Evolutionary conservation across 169 alveolate genomes (phyloP).

Genomic region (Theileria sp.): DNA sequence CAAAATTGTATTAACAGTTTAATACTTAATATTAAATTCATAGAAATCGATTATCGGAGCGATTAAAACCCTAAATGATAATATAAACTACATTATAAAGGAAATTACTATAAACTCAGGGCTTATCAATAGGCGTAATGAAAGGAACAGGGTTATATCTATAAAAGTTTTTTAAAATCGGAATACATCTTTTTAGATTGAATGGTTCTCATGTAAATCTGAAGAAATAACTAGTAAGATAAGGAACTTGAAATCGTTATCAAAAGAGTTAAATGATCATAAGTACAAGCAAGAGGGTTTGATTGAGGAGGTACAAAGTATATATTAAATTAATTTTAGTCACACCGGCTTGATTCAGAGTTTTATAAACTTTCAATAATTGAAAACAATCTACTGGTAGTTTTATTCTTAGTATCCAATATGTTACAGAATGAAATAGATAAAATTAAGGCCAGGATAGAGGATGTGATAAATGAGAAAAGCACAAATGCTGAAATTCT

Average conservation of each 20-base stretch:
- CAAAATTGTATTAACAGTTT: background rate
- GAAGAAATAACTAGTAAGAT: background rate
- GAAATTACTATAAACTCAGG: background rate
- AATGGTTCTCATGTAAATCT: background rate
- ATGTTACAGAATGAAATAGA: conserved; percentile 19
- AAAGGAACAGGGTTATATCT: background rate
- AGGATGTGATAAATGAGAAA: conserved; percentile 19
- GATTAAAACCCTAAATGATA: background rate
- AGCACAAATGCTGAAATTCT: background rate
- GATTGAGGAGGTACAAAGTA: conserved; percentile 40
- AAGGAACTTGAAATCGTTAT: background rate
- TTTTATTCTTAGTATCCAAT: conserved; percentile 10
- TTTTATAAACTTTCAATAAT: conserved; percentile 38
- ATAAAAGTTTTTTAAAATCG: background rate
- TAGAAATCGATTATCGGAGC: background rate
- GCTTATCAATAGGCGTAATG: background rate
- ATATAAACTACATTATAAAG: background rate
- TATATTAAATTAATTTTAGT: conserved; percentile 33
- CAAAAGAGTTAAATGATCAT: conserved; percentile 1
- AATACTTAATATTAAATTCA: background rate
- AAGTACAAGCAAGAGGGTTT: conserved; percentile 20
- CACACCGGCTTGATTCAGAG: conserved; percentile 32
- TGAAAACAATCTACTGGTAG: conserved; percentile 29
- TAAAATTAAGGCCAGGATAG: conserved; percentile 24
- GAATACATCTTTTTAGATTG: background rate